phyloP scores from a whole-genome alignment of 495 filamentous ascomycete species.

The Aspergillus taichungensis region DNA sequence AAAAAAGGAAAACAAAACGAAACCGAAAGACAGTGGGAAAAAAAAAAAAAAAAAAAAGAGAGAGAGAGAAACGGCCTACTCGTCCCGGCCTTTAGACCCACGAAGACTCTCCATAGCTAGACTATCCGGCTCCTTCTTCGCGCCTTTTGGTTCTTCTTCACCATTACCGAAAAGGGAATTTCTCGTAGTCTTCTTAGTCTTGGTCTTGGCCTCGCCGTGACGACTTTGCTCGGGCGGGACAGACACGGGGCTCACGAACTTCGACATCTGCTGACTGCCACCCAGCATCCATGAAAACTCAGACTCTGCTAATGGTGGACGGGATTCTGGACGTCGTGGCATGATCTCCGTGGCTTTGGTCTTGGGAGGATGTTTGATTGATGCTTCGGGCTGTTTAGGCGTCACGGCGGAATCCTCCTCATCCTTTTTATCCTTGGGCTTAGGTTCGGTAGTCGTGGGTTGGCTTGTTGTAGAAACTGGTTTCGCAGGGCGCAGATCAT shows the following conservation, averaged over 20 bases:
- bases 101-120: conserved; percentile 45
- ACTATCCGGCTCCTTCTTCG: conserved; percentile 30
- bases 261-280: conserved; percentile 38
- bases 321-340: conserved; percentile 8
- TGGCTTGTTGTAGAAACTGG: too few relatives aligned
- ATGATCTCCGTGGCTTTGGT: conserved; percentile 1
- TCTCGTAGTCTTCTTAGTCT: conserved; percentile 7
- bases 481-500: too few relatives aligned
- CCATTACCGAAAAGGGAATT: conserved; percentile 32
- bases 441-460: too few relatives aligned
- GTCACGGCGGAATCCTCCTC: conserved; percentile 2
- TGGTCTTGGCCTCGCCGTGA: conserved; percentile 20
- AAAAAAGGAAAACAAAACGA: conserved; percentile 4
- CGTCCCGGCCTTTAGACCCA: conserved; percentile 48
- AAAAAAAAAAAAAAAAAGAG: conserved; percentile 5
- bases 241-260: conserved; percentile 42
- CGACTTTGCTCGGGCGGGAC: conserved; percentile 40
- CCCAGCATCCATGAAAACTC: conserved; percentile 96
- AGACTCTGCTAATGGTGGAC: conserved; percentile 58
- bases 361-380: not conserved
- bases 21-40: conserved; percentile 2
- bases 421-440: not conserved
- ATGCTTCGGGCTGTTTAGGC: not conserved
- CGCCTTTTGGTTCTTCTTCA: conserved; percentile 21
- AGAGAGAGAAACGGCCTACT: not conserved